Percentiles rank a stretch among this genome's conserved stretches.
These are phyloP conservation scores for Furcasterigmium furcatum DNA, from an alignment of 2,329 filamentous ascomycete species.

Conservation along the genomic window DNA sequence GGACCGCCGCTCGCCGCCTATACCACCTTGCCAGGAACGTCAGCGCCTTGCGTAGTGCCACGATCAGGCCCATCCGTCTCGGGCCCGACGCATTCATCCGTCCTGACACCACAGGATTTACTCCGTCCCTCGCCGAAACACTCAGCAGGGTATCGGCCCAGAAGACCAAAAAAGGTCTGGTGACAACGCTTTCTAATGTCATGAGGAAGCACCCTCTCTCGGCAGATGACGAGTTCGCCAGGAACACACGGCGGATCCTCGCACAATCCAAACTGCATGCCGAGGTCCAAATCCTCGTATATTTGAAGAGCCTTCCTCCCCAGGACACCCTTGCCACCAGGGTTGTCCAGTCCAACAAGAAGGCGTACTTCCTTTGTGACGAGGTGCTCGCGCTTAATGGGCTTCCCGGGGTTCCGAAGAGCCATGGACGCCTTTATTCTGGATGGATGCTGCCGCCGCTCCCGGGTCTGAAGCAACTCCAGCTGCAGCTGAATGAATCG, in stretches of 20 bases:
- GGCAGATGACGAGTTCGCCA: no score
- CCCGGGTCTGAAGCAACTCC: neutral
- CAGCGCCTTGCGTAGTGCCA: neutral
- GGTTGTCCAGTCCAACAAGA: conserved; percentile 1
- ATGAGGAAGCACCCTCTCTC: neutral
- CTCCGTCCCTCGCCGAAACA: neutral
- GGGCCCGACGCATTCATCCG: neutral
- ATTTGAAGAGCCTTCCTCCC: neutral
- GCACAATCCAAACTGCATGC: neutral
- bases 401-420: neutral
- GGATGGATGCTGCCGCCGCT: neutral
- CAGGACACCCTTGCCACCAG: neutral
- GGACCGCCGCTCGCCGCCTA: conserved; percentile 27
- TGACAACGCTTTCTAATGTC: neutral
- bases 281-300: neutral
- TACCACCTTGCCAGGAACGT: conserved; percentile 24
- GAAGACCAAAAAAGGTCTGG: neutral
- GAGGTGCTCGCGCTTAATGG: neutral
- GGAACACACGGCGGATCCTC: no score
- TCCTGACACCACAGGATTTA: neutral
- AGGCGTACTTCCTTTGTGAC: neutral
- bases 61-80: neutral
- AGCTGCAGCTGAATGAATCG: neutral
- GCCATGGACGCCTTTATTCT: neutral
- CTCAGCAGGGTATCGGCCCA: neutral